phyloP scores from a whole-genome alignment of 2,329 filamentous ascomycete species.

The Pezizomycotina sp. region DNA sequence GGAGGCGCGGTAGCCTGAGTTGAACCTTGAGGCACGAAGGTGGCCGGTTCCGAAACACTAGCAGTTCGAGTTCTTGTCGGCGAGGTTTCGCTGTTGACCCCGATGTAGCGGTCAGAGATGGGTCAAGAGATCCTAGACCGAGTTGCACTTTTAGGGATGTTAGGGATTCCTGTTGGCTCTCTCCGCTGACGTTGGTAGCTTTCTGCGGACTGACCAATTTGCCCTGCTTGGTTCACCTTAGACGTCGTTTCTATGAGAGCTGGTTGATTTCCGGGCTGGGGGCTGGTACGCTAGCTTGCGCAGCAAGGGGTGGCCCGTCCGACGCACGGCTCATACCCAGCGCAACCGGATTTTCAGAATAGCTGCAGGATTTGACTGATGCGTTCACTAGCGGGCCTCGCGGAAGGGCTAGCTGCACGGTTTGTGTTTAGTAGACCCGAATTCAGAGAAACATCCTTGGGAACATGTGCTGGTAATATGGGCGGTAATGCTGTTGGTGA shows the following conservation, averaged over 20 bases:
- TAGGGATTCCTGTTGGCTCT: constrained; percentile 7
- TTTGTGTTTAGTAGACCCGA: constrained; percentile 7
- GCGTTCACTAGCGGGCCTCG: constrained; percentile 10
- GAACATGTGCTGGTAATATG: constrained; percentile 9
- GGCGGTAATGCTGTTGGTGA: constrained; percentile 16
- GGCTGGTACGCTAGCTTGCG: constrained; percentile 10
- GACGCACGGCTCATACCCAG: constrained; percentile 8
- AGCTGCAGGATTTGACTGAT: constrained; percentile 17
- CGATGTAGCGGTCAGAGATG: constrained; percentile 15
- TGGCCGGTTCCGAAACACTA: constrained; percentile 16
- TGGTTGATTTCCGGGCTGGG: constrained; percentile 16
- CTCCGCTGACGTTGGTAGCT: constrained; percentile 15
- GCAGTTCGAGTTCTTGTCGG: constrained; percentile 16
- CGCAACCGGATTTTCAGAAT: constrained; percentile 14
- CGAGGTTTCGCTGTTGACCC: constrained; percentile 17
- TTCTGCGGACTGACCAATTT: too few species aligned
- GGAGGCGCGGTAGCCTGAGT: constrained; percentile 14
- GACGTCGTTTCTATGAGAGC: too few species aligned
- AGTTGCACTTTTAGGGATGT: constrained; percentile 10
- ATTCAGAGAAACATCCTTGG: constrained; percentile 14
- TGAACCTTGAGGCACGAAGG: constrained; percentile 9
- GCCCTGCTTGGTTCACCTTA: too few species aligned
- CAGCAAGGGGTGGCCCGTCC: constrained; percentile 8
- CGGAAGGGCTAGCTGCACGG: too few species aligned
- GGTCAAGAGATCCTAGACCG: constrained; percentile 11